phyloP scores from a whole-genome alignment of 2,329 filamentous ascomycete genomes.

The Alternaria gaisen region DNA sequence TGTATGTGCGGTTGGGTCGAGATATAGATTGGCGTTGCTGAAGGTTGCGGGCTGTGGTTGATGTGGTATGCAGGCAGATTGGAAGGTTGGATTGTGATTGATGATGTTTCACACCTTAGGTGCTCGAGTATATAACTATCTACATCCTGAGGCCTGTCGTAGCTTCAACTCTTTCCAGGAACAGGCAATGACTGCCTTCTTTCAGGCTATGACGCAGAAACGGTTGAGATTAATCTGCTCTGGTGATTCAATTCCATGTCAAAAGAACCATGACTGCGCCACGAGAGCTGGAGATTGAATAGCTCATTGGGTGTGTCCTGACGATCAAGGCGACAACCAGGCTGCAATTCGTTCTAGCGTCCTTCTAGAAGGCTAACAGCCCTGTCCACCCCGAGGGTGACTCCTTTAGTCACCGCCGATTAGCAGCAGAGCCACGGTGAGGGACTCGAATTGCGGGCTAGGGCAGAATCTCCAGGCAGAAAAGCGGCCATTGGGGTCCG shows the following conservation, averaged over 20 bases:
- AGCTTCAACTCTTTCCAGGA: slow-evolving; percentile 28
- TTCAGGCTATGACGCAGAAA: slow-evolving; percentile 42
- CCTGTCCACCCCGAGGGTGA: slow-evolving; percentile 35
- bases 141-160: slow-evolving; percentile 36
- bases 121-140: slow-evolving; percentile 26
- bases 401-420: slow-evolving; percentile 38
- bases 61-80: slow-evolving; percentile 18
- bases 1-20: slow-evolving; percentile 9
- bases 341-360: slow-evolving; percentile 39
- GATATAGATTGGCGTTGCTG: slow-evolving; percentile 21
- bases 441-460: slow-evolving; percentile 32
- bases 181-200: slow-evolving; percentile 44
- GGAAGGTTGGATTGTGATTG: slow-evolving; percentile 20
- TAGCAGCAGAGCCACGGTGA: slow-evolving; percentile 38
- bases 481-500: slow-evolving; percentile 22
- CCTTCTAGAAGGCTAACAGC: slow-evolving; percentile 30
- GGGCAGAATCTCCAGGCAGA: slow-evolving; percentile 39
- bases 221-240: slow-evolving; percentile 23
- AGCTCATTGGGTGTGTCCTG: slow-evolving; percentile 34
- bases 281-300: slow-evolving; percentile 21
- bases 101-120: slow-evolving; percentile 18
- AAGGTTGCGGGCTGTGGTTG: slow-evolving; percentile 21
- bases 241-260: slow-evolving; percentile 25
- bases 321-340: slow-evolving; percentile 39
- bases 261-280: slow-evolving; percentile 37